Base-by-base conservation (phyloP, 2,329 filamentous ascomycete species). In the Penicillium sp. region DNA sequence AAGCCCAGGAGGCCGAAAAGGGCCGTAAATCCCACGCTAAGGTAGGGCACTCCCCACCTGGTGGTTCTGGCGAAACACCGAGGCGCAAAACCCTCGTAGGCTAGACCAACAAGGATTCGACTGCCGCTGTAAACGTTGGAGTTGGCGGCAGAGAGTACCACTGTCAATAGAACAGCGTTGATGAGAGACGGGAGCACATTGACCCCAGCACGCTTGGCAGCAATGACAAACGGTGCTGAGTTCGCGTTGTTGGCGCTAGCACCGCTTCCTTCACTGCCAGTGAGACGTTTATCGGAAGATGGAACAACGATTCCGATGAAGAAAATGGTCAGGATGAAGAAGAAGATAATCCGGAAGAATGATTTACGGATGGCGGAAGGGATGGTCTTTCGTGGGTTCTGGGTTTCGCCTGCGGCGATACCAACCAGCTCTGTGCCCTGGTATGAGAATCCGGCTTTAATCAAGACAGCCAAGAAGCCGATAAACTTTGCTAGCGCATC, bases 401-500 rank as follows among this genome's bases (percentile, higher is more conserved):
- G 82, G 7, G 87, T 88, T 75, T 93, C 89, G 57, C 88, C 89
- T 4, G 89, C 89, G n/a, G 87, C 88, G 46, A 93, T 85, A 58
- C 86, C 89, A 8, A 91, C 88, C 15, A 91, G 81, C 74, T 92
- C 89, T 2, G 88, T 85, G 41, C 89, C 89, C 70, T 72, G 69
- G 49, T 75, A 77, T 6, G 73, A 71, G 55, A 76, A 77, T 5
- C 68, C 71, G 4, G 75, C 73, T 48, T 74, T 68, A 47, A 74
- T 71, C 54, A 84, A 79, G 54, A 79, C 79, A 18, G 71, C 71
- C 73, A 75, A 87, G 62, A 85, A 85, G 8, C 82, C 84, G 7
- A 89, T 77, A 65, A 90, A 90, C 45, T 81, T 79, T 23, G 86
- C 87, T 85, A 84, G 9, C 82, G 80, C 18, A 81, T 89, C 48